phyloP scores from a whole-genome alignment of 176 grass and related monocot genomes.

The Elaeis guineensis region DNA sequence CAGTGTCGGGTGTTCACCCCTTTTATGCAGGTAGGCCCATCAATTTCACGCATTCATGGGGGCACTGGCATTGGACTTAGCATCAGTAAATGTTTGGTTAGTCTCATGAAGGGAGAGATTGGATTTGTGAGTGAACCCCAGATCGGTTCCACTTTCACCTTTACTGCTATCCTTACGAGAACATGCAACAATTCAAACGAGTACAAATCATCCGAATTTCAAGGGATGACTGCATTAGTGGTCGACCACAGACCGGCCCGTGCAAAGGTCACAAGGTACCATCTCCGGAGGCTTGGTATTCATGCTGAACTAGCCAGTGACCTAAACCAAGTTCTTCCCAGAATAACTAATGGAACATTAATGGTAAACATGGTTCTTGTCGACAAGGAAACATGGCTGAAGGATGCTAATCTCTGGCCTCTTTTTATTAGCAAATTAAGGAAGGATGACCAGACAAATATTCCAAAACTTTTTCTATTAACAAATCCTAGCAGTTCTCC shows the following conservation, averaged over 20 bases:
- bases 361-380: slow-evolving; percentile 65
- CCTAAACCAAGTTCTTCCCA: slow-evolving; percentile 46
- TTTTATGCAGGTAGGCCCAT: slow-evolving; percentile 95
- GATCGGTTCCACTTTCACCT: slow-evolving; percentile 94
- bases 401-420: slow-evolving; percentile 46
- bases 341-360: slow-evolving; percentile 34
- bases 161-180: slow-evolving; percentile 57
- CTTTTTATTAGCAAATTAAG: slow-evolving; percentile 45
- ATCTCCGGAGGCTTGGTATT: slow-evolving; percentile 84
- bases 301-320: slow-evolving; percentile 46
- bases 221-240: slow-evolving; percentile 74
- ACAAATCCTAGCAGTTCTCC: slow-evolving; percentile 48
- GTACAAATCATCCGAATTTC: slow-evolving; percentile 45
- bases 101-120: slow-evolving; percentile 97
- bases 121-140: slow-evolving; percentile 57
- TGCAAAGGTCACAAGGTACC: slow-evolving; percentile 74
- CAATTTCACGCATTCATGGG: slow-evolving; percentile 88
- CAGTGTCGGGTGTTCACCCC: slow-evolving; percentile 84
- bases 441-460: slow-evolving; percentile 38
- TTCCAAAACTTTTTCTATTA: slow-evolving; percentile 72
- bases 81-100: slow-evolving; percentile 95
- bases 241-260: slow-evolving; percentile 68
- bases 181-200: slow-evolving; percentile 28
- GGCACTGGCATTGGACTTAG: slow-evolving; percentile 94
- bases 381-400: slow-evolving; percentile 72